Evolutionary conservation across 2,329 filamentous ascomycete species (phyloP), one percentile per base, ranked within the genome.

Genomic region (Colletotrichum brevisporum): DNA sequence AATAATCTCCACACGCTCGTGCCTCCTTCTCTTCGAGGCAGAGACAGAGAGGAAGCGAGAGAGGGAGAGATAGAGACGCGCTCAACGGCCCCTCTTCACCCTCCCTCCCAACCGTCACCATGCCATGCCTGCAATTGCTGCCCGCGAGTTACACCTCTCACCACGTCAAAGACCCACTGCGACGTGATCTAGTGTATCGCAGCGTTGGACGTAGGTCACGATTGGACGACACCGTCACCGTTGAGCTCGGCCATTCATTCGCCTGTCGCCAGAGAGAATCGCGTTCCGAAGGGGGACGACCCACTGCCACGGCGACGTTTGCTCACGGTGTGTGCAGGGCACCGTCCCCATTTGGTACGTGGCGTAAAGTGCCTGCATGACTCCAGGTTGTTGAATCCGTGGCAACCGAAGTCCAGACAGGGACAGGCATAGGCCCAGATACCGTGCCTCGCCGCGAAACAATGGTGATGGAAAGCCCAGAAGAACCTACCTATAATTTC

Each of bases 341-440:
- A 36, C 31, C 31, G 43, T 51, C 47, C 65, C 54, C 50, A 27
- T 66, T 18, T n/a, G 31, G 66, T 55, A 48, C 62, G 54, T 56
- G 62, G 66, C 66, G 66, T 69, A 67, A 67, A 69, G 67, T 69
- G 67, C 67, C 51, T 69, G 67, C 67, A 69, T 69, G 62, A 69
- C 67, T 55, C 62, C 51, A 69, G 43, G 56, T 51, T 27, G 48
- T 60, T 43, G 62, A 69, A 60, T 51, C 62, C 63, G 62, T 69
- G 67, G 67, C 67, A 67, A 69, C 67, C 65, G 62, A 69, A 36
- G 55, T 50, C 47, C 31, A 9, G 31, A 36, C 31, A 36, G 31
- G 56, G 56, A 61, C 67, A 61, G 51, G 67, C 67, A 67, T 69
- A 43, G 27, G 63, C 67, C 55, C 36, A 67, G 62, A 61, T 56